Evolutionary conservation across 768 basidiomycete species (phyloP), one percentile per base, ranked within the genome.

Genomic region (Aureoboletus auriporus): DNA sequence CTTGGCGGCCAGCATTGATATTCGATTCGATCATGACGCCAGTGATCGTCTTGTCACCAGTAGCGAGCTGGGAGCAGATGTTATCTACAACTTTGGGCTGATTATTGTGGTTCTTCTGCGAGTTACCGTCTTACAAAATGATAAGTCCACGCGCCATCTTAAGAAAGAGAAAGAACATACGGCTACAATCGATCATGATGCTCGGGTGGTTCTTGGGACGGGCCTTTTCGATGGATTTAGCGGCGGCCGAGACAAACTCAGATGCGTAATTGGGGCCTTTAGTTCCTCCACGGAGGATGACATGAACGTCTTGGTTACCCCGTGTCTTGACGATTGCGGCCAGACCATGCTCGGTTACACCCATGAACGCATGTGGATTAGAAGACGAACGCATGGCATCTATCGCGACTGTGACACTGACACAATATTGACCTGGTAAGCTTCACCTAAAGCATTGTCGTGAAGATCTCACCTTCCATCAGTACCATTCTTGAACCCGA

Each of bases 401-500:
- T 47, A 98, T 88, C 3, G 95, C 95, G 31, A 98, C 91, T 0
- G 79, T 71, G 42, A 97, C 84, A 50, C 82, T 83, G 52, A 29
- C 30, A 27, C 34, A 20, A 47, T 44, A 47, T 33, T 13, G 9
- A 33, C 16, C 29, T 8, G 53, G 34, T 52, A 29, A 51, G 48
- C 2, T 51, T 16, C 8, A 23, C 44, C 9, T 27, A 27, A 49
- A 47, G 8, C 8, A 41, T 5, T 1, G 33, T 26, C 14, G 5
- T 9, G 8, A 12, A 14, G 30, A 39, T 46, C 68, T 46, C 55
- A 80, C 81, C 83, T 84, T 46, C 96, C 96, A 67, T 98, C 95
- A 4, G 96, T 99, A 46, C 96, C 95, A 66, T 99, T 99, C 71
- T 99, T 99, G 84, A 99, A 99, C 8, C 93, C 91, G 55, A 97